Evolutionary conservation across 2,329 filamentous ascomycete species (phyloP).

Genomic region (Aspergillus fischeri): DNA sequence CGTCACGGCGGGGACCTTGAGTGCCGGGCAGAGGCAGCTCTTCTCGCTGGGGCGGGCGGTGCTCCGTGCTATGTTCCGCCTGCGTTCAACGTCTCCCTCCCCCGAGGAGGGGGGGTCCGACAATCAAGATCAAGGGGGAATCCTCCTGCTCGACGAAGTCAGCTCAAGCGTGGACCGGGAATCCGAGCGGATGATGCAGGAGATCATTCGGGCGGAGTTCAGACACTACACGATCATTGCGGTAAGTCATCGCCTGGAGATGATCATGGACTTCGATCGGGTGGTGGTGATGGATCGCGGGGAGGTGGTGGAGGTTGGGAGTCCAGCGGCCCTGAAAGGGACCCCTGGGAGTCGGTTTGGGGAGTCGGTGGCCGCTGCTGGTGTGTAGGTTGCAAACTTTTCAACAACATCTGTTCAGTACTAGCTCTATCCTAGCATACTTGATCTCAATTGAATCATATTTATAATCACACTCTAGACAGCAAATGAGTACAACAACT

Average conservation of each 20-base stretch:
- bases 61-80: constrained; percentile 5
- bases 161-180: constrained; percentile 18
- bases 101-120: background rate
- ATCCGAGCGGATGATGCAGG: constrained; percentile 18
- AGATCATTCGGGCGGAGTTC: constrained; percentile 24
- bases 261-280: constrained; percentile 25
- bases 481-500: background rate
- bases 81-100: background rate
- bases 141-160: constrained; percentile 22
- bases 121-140: background rate
- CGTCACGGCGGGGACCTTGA: background rate
- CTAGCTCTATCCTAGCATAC: background rate
- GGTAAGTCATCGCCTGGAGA: constrained; percentile 26
- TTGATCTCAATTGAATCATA: background rate
- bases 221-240: constrained; percentile 23
- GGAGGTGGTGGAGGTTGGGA: constrained; percentile 16
- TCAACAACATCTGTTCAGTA: background rate
- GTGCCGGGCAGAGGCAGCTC: constrained; percentile 64
- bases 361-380: constrained; percentile 2
- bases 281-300: constrained; percentile 23
- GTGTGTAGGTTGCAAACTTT: background rate
- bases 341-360: constrained; percentile 3
- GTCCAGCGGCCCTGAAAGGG: constrained; percentile 1
- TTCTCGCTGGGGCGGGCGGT: constrained; percentile 70
- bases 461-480: background rate